Conservation (phyloP, 495 filamentous ascomycete genomes). For the Cryomyces minteri region DNA sequence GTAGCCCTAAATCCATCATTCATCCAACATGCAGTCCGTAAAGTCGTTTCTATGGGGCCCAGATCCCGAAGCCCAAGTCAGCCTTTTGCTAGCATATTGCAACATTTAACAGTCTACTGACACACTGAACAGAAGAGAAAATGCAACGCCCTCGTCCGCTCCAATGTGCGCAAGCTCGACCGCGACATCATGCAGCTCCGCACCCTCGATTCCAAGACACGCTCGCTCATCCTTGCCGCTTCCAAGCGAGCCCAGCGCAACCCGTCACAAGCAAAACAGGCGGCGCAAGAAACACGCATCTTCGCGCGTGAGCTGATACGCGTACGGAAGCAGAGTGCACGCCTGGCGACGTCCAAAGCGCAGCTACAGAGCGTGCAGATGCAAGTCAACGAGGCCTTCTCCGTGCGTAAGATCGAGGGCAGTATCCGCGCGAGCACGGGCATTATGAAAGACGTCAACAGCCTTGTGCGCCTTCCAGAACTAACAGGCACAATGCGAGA, state of each 20-base stretch:
- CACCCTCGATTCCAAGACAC: constrained; percentile 63
- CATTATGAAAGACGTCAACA: constrained; percentile 96
- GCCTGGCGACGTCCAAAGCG: constrained; percentile 70
- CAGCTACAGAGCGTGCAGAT: constrained; percentile 88
- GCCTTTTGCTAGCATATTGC: neutral
- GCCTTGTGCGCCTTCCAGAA: constrained; percentile 66
- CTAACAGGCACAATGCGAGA: constrained; percentile 81
- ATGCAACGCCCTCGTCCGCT: constrained; percentile 81
- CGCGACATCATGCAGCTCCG: constrained; percentile 71
- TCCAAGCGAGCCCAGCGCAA: constrained; percentile 63
- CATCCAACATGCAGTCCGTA: constrained; percentile 56
- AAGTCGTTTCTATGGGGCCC: constrained; percentile 80
- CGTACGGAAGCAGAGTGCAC: constrained; percentile 50
- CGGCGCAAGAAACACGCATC: constrained; percentile 56
- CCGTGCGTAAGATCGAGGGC: constrained; percentile 90
- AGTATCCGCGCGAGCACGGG: constrained; percentile 69
- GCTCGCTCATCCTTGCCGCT: constrained; percentile 62
- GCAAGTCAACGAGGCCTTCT: constrained; percentile 96
- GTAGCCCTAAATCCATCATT: too few relatives aligned
- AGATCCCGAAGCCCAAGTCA: constrained; percentile 76
- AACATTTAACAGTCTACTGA: constrained; percentile 7
- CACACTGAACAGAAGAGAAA: constrained; percentile 53
- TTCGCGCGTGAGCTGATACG: constrained; percentile 80
- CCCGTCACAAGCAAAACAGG: constrained; percentile 55
- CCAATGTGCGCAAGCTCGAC: constrained; percentile 87